Conservation (phyloP, 495 filamentous ascomycete species). For the Lasiosphaeris hirsuta region DNA sequence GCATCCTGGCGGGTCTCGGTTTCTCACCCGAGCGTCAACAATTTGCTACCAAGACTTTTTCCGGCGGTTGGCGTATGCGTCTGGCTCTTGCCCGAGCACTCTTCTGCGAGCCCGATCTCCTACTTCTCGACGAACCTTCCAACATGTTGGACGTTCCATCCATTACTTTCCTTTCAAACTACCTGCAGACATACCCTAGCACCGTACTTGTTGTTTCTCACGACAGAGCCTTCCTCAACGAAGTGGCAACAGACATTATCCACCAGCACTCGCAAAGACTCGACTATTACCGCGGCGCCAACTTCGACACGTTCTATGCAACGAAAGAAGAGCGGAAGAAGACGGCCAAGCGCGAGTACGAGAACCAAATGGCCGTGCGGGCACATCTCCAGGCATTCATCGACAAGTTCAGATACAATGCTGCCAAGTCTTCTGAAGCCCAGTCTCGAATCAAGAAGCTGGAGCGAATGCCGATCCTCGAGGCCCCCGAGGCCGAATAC, state of each 20-base stretch:
- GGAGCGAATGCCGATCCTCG: conserved; percentile 90
- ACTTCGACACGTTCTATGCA: conserved; percentile 98
- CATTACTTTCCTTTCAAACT: conserved; percentile 98
- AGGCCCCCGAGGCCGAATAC: conserved; percentile 91
- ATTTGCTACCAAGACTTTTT: conserved; percentile 94
- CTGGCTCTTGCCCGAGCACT: conserved; percentile 89
- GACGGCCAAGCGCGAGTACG: conserved; percentile 94
- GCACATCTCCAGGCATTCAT: conserved; percentile 93
- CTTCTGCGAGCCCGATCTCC: conserved; percentile 96
- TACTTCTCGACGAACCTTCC: conserved; percentile 97
- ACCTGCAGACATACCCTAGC: conserved; percentile 90
- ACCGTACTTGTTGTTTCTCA: conserved; percentile 96
- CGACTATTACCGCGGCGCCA: conserved; percentile 98
- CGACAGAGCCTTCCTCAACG: conserved; percentile 98
- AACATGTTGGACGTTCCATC: conserved; percentile 99
- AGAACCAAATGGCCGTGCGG: conserved; percentile 93
- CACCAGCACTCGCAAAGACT: conserved; percentile 96
- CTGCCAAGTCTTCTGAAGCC: conserved; percentile 96
- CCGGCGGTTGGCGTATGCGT: conserved; percentile 99
- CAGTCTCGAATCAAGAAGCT: conserved; percentile 99
- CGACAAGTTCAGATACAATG: conserved; percentile 99
- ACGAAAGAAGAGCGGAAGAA: conserved; percentile 97
- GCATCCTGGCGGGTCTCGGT: conserved; percentile 92
- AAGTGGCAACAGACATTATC: conserved; percentile 99
- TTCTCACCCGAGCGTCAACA: conserved; percentile 94